Evolutionary conservation across 2,329 filamentous ascomycete genomes (phyloP).

Genomic region (Beauveria asiatica): DNA sequence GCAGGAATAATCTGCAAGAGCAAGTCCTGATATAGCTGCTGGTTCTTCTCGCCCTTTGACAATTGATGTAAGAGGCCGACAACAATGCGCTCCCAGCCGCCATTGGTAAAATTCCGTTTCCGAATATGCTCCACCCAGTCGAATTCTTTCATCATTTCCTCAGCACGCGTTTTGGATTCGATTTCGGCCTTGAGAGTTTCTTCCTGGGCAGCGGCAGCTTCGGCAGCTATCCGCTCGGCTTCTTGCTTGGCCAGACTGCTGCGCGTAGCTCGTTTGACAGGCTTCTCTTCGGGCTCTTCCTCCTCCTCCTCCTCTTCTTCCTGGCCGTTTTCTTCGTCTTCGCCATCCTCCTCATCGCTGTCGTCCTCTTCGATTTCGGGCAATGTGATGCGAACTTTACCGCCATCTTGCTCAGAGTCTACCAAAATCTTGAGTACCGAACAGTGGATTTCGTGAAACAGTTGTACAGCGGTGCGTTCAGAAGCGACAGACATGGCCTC

Average conservation of each 20-base stretch:
- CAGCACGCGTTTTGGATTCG: conserved; percentile 56
- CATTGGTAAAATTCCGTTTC: conserved; percentile 76
- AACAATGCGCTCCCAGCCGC: conserved; percentile 86
- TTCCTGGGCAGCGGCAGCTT: conserved; percentile 46
- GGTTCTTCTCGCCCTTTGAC: conserved; percentile 63
- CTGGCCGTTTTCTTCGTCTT: conserved; percentile 49
- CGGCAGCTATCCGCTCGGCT: conserved; percentile 57
- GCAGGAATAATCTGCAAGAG: conserved; percentile 74
- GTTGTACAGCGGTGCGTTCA: conserved; percentile 65
- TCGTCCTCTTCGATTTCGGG: conserved; percentile 67
- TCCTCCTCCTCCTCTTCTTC: conserved; percentile 49
- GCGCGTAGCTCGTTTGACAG: conserved; percentile 63
- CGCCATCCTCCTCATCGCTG: conserved; percentile 54
- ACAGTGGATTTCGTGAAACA: conserved; percentile 88
- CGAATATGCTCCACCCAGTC: conserved; percentile 81
- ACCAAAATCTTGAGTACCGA: conserved; percentile 83
- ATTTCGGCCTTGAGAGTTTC: conserved; percentile 37
- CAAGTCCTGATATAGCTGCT: conserved; percentile 68
- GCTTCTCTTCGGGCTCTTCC: conserved; percentile 64
- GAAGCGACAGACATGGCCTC: conserved; percentile 76
- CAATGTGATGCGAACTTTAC: conserved; percentile 69
- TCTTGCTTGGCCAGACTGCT: conserved; percentile 80
- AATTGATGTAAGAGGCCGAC: conserved; percentile 80
- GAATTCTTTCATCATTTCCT: conserved; percentile 64
- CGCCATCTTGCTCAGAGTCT: conserved; percentile 63